A percentile compares a stretch with the other conserved stretches of the same genome.
These are phyloP conservation scores for Ramalina peruviana DNA, from an alignment of 495 filamentous ascomycete species.

Conservation along the genomic window DNA sequence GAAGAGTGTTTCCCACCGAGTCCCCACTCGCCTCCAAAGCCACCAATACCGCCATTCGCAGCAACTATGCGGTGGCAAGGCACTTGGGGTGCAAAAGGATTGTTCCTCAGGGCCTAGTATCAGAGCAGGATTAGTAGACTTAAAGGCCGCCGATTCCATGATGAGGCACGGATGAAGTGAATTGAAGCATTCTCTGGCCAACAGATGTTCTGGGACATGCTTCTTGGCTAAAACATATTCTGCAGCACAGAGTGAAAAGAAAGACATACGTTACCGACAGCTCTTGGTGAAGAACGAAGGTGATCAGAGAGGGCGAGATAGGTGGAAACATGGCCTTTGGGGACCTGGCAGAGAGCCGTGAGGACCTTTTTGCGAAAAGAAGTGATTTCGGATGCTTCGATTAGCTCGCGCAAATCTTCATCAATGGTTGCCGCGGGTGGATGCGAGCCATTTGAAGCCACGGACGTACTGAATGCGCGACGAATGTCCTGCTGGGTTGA, in stretches of 20 bases:
- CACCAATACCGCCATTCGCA: conserved; percentile 14
- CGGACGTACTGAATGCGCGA: neutral
- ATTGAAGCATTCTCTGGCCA: too few relatives aligned
- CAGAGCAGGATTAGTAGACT: too few relatives aligned
- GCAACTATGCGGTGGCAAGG: conserved; percentile 18
- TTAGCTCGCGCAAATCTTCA: conserved; percentile 14
- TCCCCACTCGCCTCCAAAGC: conserved; percentile 16
- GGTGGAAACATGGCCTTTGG: conserved; percentile 46
- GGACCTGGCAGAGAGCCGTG: conserved; percentile 49
- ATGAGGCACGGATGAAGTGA: too few relatives aligned
- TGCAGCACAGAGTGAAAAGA: too few relatives aligned
- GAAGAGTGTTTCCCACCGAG: conserved; percentile 4
- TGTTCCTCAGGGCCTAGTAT: conserved; percentile 38
- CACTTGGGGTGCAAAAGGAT: conserved; percentile 46
- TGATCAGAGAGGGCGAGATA: conserved; percentile 49
- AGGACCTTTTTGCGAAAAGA: conserved; percentile 39
- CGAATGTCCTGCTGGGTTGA: neutral
- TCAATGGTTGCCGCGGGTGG: conserved; percentile 2
- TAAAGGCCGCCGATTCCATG: too few relatives aligned
- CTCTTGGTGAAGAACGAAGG: conserved; percentile 50
- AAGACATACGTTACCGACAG: conserved; percentile 42
- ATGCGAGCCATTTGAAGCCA: neutral
- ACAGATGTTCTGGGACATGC: too few relatives aligned
- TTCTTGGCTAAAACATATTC: too few relatives aligned
- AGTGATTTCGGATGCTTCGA: conserved; percentile 25